Evolutionary conservation across 345 rosid genomes (phyloP).

Genomic region (Aegle marmelos): DNA sequence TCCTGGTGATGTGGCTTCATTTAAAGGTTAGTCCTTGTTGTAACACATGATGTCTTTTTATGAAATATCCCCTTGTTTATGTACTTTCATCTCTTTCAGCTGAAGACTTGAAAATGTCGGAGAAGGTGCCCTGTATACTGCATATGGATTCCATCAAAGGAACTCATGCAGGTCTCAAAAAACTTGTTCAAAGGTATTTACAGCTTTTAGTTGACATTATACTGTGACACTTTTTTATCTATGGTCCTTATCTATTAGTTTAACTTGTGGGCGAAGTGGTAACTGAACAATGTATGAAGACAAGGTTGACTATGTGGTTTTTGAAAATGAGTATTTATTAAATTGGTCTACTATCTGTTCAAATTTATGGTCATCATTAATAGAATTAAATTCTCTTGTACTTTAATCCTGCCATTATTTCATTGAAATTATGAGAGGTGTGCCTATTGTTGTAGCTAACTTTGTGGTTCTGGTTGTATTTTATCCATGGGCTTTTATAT

Average conservation of each 20-base stretch:
- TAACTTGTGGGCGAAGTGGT: not conserved
- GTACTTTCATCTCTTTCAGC: slow-evolving; percentile 40
- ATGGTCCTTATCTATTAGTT: not conserved
- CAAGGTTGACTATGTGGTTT: not conserved
- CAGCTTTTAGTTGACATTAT: slow-evolving; percentile 10
- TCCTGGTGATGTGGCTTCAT: slow-evolving; percentile 71
- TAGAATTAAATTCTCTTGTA: not conserved
- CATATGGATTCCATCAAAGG: slow-evolving; percentile 99
- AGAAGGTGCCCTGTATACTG: slow-evolving; percentile 78
- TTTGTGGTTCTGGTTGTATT: not conserved
- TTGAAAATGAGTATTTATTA: too few species aligned
- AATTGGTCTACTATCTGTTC: too few species aligned
- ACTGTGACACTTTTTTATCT: not conserved
- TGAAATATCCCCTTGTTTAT: slow-evolving; percentile 10
- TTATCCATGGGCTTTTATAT: not conserved
- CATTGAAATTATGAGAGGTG: not conserved
- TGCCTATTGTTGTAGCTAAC: not conserved
- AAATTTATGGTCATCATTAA: too few species aligned
- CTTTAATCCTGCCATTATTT: not conserved
- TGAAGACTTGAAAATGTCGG: slow-evolving; percentile 41
- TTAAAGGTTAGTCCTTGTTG: slow-evolving; percentile 48
- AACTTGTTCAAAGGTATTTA: slow-evolving; percentile 84
- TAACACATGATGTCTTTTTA: slow-evolving; percentile 1
- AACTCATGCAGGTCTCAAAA: slow-evolving; percentile 90
- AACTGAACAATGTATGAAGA: not conserved